Base-by-base conservation (phyloP, 768 basidiomycete genomes). In the Chalciporus piperatus region DNA sequence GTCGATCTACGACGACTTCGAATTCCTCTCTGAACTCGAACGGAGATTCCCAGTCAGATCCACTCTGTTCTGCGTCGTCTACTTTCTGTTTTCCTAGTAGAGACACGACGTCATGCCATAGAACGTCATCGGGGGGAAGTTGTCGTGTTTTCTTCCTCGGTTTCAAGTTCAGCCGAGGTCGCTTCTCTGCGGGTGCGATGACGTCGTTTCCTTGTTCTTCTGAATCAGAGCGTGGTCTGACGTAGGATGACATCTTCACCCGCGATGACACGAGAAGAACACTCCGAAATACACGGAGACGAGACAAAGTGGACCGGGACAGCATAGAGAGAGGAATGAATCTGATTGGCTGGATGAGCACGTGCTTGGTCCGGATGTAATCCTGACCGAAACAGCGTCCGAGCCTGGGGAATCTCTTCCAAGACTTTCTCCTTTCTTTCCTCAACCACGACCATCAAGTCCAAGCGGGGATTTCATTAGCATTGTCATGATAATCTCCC, bases 121-220 rank as follows among this genome's bases (percentile, higher is more conserved):
- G 70, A 11, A 94, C 87, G 60, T 93, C 90, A 20, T 85, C 87
- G 14, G 80, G 58, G 3, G 90, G n/a, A n/a, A n/a, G 86, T 37
- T n/a, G 60, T 79, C 87, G 0, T 79, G 73, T 43, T 90, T 90
- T 47, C 60, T 41, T 38, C 17, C 28, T 30, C 22, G 44, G 11
- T 38, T 51, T 55, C 33, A 47, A 25, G 3, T 65, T 56, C 33
- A 69, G 51, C 16, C 71, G 68, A 11, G 61, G 57, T 27, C 63
- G 69, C 56, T 74, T 76, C 37, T 67, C 70, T 27, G 56, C 27
- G 6, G 68, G 66, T 28, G 22, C 22, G 1, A 8, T 9, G 13
- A 17, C 5, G n/a, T 41, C 51, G 38, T 37, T 37, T 3, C 16
- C 35, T 7, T 16, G 14, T n/a, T 37, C 35, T 37, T 37, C n/a